Evolutionary conservation across 108 stramenopile genomes (phyloP), one percentile per base, ranked within the genome.

Genomic region (Cyclotella distinguenda): DNA sequence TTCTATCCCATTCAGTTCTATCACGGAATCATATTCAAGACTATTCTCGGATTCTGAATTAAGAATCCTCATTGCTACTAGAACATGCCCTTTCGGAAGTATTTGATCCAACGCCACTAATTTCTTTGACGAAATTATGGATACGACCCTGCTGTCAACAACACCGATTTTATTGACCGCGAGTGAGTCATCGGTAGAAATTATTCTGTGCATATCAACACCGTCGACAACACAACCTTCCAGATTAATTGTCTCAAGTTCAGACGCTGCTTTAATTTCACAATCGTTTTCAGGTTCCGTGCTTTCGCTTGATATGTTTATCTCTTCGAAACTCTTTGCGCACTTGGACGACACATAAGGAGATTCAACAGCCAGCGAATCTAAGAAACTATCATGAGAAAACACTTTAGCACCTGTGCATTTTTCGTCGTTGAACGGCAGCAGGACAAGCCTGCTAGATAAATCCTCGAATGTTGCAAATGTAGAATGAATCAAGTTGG

Each of bases 401-500:
- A 27, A 61, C 11, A 75, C 74, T 27, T 67, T 67, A 1, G 74
- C 74, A 11, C 74, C 74, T 12, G 48, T 62, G 54, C 65, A 66
- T 16, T 48, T 46, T 27, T 75, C 66, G 34, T 75, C 74, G 23
- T 67, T 54, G 38, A 35, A 60, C 23, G 74, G 74, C 45, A 75
- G 33, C 53, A 75, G 22, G 26, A 75, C 43, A 53, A 75, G 19
- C 46, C 61, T 67, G 45, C 65, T 67, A 7, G 66, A 61, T 40
- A 75, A 67, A 35, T 75, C 74, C 31, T 75, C 74, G 42, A 33
- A 72, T 35, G 70, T 64, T 42, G 70, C 31, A 64, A 72, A 72
- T 38, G n/a, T n/a, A n/a, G n/a, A n/a, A n/a, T n/a, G n/a, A n/a
- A n/a, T n/a, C n/a, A n/a, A n/a, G n/a, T n/a, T n/a, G n/a, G n/a